Conservation (phyloP, 192 early-diverging fungal genomes). For the Podila clonocystis region DNA sequence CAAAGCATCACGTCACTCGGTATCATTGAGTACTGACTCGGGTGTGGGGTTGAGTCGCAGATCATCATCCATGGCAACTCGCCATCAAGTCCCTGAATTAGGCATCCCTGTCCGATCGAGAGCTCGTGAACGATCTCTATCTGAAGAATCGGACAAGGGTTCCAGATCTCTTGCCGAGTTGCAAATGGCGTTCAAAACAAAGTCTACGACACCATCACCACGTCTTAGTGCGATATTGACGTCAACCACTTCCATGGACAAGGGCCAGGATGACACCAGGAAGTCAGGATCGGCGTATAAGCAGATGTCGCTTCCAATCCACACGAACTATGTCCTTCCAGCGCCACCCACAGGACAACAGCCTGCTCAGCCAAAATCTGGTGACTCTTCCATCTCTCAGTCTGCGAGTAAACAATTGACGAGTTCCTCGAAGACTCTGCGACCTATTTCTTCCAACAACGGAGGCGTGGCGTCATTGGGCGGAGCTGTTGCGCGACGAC, state of each 20-base stretch:
- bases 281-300: neutral
- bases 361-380: constrained; percentile 17
- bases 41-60: neutral
- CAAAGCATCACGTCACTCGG: neutral
- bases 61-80: constrained; percentile 7
- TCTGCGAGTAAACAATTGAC: constrained; percentile 9
- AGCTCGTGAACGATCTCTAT: constrained; percentile 20
- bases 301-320: constrained; percentile 44
- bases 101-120: constrained; percentile 25
- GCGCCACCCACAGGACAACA: constrained; percentile 31
- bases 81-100: constrained; percentile 23
- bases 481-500: constrained; percentile 29
- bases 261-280: neutral
- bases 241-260: neutral
- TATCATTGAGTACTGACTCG: neutral
- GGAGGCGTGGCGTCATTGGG: constrained; percentile 28
- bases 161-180: constrained; percentile 10
- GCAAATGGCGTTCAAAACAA: neutral
- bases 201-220: constrained; percentile 15
- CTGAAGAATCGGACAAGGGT: constrained; percentile 22
- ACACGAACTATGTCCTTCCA: constrained; percentile 31
- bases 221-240: constrained; percentile 5
- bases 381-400: neutral
- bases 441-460: constrained; percentile 26
- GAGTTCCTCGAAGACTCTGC: constrained; percentile 9